Percentiles rank a stretch among this genome's conserved stretches.
phyloP scores from a whole-genome alignment of 176 grass and related monocot species.

The Lolium rigidum region DNA sequence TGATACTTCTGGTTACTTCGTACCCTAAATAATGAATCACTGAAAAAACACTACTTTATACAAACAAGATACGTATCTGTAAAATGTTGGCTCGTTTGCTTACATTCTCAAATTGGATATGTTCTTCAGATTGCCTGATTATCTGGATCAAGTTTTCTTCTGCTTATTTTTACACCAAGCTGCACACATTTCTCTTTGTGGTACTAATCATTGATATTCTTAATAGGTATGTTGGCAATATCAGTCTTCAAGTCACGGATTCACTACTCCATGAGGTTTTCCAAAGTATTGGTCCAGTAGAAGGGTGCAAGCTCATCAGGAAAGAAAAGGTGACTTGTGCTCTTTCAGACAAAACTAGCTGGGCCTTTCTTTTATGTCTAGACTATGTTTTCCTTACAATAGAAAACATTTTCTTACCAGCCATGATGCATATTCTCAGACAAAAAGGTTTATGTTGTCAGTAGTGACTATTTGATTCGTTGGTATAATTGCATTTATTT shows the following conservation, averaged over 20 bases:
- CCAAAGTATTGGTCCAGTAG: constrained; percentile 90
- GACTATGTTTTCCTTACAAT: background rate
- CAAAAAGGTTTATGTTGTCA: background rate
- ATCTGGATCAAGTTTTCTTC: background rate
- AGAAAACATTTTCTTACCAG: background rate
- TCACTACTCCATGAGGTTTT: constrained; percentile 80
- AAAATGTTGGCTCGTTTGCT: background rate
- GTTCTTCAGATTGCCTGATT: background rate
- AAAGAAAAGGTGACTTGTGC: constrained; percentile 85
- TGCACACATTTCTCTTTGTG: background rate
- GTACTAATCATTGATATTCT: constrained; percentile 26
- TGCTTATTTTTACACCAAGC: constrained; percentile 1
- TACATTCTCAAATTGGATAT: constrained; percentile 17
- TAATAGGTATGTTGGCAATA: constrained; percentile 94
- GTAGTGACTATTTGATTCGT: background rate
- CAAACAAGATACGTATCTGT: background rate
- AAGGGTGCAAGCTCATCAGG: constrained; percentile 98
- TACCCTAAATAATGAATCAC: constrained; percentile 3
- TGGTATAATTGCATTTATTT: background rate
- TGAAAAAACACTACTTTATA: constrained; percentile 14
- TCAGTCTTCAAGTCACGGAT: constrained; percentile 90
- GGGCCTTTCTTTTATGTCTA: background rate
- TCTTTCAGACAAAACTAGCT: background rate
- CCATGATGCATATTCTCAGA: background rate
- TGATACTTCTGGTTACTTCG: constrained; percentile 31